Conservation (phyloP, 306 rosid species). For the Rubus parviflorus region DNA sequence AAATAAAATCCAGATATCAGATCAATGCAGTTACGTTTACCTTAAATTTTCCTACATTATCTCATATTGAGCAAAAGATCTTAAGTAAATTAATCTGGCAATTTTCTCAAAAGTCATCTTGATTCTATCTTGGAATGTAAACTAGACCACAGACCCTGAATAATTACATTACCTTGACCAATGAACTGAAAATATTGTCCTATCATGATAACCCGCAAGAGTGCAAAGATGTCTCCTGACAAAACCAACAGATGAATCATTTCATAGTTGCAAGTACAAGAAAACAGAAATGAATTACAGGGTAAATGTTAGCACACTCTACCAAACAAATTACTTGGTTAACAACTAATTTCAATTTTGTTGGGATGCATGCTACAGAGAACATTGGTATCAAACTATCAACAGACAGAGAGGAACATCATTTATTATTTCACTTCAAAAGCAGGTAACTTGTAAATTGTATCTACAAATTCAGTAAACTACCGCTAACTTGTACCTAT, state of each 20-base stretch:
- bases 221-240: slow-evolving; percentile 89
- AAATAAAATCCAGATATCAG: slow-evolving; percentile 29
- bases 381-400: neutral
- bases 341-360: neutral
- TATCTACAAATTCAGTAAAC: neutral
- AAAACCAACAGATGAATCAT: slow-evolving; percentile 34
- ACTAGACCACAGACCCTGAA: slow-evolving; percentile 5
- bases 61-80: neutral
- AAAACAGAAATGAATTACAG: slow-evolving; percentile 7
- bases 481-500: neutral
- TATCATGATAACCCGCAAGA: slow-evolving; percentile 89
- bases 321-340: neutral
- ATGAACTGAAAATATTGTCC: slow-evolving; percentile 93
- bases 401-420: neutral
- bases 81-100: neutral
- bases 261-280: slow-evolving; percentile 3
- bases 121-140: slow-evolving; percentile 13
- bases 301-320: neutral
- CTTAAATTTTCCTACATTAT: neutral
- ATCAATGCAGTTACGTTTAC: neutral
- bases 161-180: slow-evolving; percentile 86
- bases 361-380: neutral
- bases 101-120: slow-evolving; percentile 3
- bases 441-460: neutral
- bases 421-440: neutral